Conservation (phyloP, 108 stramenopile genomes). For the Schizochytrium sp. region DNA sequence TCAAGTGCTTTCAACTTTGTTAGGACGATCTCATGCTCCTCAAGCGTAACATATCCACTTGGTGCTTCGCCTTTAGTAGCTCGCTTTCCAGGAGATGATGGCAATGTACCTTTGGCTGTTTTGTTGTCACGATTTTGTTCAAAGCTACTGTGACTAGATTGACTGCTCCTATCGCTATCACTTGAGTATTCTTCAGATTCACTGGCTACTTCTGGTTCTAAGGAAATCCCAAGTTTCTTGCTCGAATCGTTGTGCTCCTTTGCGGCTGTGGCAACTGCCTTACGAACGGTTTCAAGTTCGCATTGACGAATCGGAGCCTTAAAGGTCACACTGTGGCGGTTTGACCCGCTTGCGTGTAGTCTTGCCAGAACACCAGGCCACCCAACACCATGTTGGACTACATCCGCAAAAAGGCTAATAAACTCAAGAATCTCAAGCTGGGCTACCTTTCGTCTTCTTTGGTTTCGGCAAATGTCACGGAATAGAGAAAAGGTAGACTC, state of each 20-base stretch:
- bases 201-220: too few species aligned
- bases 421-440: conserved; percentile 24
- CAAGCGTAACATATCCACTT: conserved; percentile 23
- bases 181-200: too few species aligned
- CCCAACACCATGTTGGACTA: background rate
- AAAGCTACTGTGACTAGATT: background rate
- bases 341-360: background rate
- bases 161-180: too few species aligned
- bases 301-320: background rate
- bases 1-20: conserved; percentile 40
- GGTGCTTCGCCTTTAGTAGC: background rate
- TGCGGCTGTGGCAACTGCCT: background rate
- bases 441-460: conserved; percentile 16
- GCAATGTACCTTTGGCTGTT: too few species aligned
- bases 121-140: background rate
- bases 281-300: background rate
- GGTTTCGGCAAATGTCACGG: conserved; percentile 7
- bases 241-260: background rate
- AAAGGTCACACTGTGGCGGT: background rate
- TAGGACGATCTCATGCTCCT: conserved; percentile 40
- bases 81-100: too few species aligned
- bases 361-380: background rate
- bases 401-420: background rate
- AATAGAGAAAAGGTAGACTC: background rate
- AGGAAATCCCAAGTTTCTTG: background rate